phyloP scores from a whole-genome alignment of 345 rosid species.

The Arabis hirsuta region DNA sequence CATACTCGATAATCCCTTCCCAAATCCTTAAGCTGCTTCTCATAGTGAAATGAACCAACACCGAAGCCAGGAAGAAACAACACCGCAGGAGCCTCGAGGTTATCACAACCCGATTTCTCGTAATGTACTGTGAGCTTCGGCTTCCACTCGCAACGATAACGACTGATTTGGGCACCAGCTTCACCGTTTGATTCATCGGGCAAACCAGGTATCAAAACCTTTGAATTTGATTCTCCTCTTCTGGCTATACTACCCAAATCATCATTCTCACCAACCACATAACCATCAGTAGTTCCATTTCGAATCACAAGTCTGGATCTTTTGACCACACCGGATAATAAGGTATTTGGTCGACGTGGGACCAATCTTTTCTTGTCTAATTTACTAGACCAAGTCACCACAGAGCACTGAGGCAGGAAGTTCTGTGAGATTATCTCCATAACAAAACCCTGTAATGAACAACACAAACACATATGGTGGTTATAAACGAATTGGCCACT shows the following conservation, averaged over 20 bases:
- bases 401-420: constrained; percentile 46
- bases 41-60: constrained; percentile 94
- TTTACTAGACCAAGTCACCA: constrained; percentile 43
- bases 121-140: constrained; percentile 77
- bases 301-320: constrained; percentile 45
- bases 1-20: constrained; percentile 92
- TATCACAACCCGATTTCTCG: constrained; percentile 73
- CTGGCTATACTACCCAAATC: constrained; percentile 44
- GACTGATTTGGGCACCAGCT: constrained; percentile 53
- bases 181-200: constrained; percentile 67
- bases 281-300: constrained; percentile 52
- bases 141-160: constrained; percentile 82
- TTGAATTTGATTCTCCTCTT: constrained; percentile 48
- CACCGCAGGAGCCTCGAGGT: constrained; percentile 67
- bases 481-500: not conserved
- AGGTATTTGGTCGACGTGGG: constrained; percentile 40
- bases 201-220: constrained; percentile 73
- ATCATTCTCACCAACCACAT: constrained; percentile 64
- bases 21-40: constrained; percentile 86
- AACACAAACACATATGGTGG: not conserved
- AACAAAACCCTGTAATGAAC: constrained; percentile 46
- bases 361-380: constrained; percentile 37
- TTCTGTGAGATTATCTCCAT: constrained; percentile 70
- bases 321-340: constrained; percentile 22
- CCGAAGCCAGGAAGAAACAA: constrained; percentile 98